Conservation (phyloP, 2,329 filamentous ascomycete genomes). For the Fusarium keratoplasticum region DNA sequence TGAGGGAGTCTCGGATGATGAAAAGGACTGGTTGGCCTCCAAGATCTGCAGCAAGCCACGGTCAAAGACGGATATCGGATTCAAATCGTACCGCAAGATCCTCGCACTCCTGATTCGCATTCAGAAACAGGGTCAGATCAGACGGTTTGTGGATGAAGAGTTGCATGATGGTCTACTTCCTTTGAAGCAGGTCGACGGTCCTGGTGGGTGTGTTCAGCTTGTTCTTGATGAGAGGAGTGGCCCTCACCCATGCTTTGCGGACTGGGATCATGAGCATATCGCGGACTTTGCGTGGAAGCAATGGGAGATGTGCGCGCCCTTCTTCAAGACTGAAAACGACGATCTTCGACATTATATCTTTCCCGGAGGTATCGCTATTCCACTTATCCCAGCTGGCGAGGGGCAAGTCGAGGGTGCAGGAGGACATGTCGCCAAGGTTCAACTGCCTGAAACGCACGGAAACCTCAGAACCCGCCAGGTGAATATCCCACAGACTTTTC, state of each 20-base stretch:
- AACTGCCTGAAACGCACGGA: neutral
- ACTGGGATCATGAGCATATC: neutral
- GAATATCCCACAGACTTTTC: neutral
- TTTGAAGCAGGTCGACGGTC: neutral
- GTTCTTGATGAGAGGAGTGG: neutral
- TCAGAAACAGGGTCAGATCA: neutral
- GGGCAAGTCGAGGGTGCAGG: neutral
- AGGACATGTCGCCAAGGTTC: neutral
- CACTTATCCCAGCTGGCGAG: neutral
- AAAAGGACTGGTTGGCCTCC: neutral
- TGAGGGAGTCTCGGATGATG: neutral
- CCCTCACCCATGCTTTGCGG: slow-evolving; percentile 3
- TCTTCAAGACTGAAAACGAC: slow-evolving; percentile 3
- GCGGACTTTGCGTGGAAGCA: neutral
- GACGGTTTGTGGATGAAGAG: neutral
- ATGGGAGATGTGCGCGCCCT: slow-evolving; percentile 1
- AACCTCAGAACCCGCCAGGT: slow-evolving; percentile 1
- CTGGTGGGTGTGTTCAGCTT: neutral
- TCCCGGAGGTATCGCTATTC: neutral
- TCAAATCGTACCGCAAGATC: neutral
- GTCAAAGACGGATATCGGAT: neutral
- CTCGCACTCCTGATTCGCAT: neutral
- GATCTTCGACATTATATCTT: slow-evolving; percentile 6
- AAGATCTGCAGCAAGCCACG: neutral
- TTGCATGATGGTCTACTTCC: neutral